Evolutionary conservation across 805 yeast species (phyloP).

Genomic region (Metschnikowia colocasiae): DNA sequence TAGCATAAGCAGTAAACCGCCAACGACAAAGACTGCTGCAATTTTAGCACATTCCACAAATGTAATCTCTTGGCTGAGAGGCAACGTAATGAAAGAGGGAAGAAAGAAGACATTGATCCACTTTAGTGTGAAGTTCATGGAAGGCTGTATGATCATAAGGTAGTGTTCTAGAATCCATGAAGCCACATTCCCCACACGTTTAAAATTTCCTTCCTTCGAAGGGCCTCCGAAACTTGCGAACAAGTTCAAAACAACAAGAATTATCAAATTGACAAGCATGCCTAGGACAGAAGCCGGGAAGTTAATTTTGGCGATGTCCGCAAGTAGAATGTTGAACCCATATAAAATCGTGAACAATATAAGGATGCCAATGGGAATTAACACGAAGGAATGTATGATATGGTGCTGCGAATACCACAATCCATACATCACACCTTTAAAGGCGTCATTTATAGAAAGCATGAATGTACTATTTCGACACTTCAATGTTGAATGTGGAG

Average conservation of each 20-base stretch:
- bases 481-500: neutral
- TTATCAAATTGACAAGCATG: constrained; percentile 55
- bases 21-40: constrained; percentile 68
- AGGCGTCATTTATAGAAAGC: constrained; percentile 7
- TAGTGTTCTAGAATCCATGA: constrained; percentile 29
- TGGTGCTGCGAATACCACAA: constrained; percentile 28
- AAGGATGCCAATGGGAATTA: constrained; percentile 49
- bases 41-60: constrained; percentile 69
- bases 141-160: constrained; percentile 46
- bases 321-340: constrained; percentile 49
- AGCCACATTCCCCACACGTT: constrained; percentile 7
- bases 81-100: constrained; percentile 71
- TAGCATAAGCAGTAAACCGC: constrained; percentile 50
- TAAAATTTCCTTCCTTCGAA: neutral
- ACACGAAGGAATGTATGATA: constrained; percentile 38
- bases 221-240: constrained; percentile 7
- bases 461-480: neutral
- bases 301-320: constrained; percentile 41
- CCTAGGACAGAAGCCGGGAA: constrained; percentile 73
- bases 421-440: constrained; percentile 26
- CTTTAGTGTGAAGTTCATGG: constrained; percentile 62
- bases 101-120: constrained; percentile 81
- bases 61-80: constrained; percentile 61
- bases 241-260: constrained; percentile 37
- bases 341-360: constrained; percentile 45